phyloP scores from a whole-genome alignment of 2,329 filamentous ascomycete genomes.

The Colletotrichum sp. region DNA sequence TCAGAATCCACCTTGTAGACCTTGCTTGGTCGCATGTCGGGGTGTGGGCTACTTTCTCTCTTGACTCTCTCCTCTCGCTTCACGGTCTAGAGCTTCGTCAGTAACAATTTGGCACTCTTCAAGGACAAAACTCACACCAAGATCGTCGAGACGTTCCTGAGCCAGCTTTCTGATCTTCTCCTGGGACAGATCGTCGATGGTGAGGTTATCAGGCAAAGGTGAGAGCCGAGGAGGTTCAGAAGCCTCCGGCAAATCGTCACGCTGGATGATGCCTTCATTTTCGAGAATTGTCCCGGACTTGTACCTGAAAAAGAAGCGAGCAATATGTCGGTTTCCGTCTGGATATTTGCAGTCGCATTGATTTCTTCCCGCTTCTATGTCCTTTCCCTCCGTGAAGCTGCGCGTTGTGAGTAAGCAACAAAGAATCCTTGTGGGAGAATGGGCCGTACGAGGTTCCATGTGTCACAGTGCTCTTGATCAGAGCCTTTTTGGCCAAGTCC shows the following conservation, averaged over 20 bases:
- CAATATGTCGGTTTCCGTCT: neutral
- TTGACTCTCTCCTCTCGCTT: neutral
- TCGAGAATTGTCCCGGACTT: neutral
- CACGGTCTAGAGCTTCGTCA: neutral
- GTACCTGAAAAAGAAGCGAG: neutral
- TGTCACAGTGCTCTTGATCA: neutral
- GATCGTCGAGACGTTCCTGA: neutral
- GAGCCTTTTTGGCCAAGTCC: neutral
- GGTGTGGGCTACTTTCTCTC: neutral
- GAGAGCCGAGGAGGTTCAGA: neutral
- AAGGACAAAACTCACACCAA: neutral
- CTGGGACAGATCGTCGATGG: neutral
- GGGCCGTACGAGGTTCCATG: neutral
- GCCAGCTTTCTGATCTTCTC: neutral
- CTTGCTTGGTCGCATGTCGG: neutral
- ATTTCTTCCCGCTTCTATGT: neutral
- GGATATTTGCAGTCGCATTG: neutral
- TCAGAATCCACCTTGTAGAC: neutral
- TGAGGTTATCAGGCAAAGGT: neutral
- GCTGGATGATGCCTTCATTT: neutral
- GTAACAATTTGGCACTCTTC: fast-evolving
- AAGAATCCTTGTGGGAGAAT: too few relatives aligned
- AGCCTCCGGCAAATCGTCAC: neutral
- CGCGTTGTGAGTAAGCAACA: neutral
- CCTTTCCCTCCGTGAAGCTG: neutral